phyloP scores from a whole-genome alignment of 345 rosid species.

The Litchi chinensis region DNA sequence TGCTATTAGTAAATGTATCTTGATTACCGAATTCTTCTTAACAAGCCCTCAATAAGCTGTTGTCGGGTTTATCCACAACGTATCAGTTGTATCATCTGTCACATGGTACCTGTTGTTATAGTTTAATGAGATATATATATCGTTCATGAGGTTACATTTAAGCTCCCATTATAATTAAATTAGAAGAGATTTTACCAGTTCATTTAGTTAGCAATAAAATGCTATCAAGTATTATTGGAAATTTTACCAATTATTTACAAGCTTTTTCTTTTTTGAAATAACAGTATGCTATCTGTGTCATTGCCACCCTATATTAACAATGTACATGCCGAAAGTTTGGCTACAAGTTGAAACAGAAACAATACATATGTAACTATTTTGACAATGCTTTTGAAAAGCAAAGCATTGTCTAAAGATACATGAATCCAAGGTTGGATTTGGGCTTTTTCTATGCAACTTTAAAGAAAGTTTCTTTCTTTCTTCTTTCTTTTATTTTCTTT shows the following conservation, averaged over 20 bases:
- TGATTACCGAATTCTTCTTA: not conserved
- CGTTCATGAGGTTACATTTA: not conserved
- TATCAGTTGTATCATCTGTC: not conserved
- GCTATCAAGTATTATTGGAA: too few relatives aligned
- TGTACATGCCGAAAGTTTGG: too few relatives aligned
- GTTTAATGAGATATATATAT: not conserved
- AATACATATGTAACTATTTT: not conserved
- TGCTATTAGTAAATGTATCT: not conserved
- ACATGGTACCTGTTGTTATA: not conserved
- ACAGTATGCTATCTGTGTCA: too few relatives aligned
- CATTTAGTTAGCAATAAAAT: too few relatives aligned
- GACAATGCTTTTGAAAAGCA: conserved; percentile 2
- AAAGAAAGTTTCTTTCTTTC: not conserved
- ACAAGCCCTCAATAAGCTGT: not conserved
- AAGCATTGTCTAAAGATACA: not conserved
- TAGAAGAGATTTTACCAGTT: too few relatives aligned
- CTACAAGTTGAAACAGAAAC: not conserved
- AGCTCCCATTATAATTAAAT: not conserved
- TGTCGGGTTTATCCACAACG: not conserved
- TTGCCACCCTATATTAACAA: too few relatives aligned
- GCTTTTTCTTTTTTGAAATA: too few relatives aligned
- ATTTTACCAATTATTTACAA: too few relatives aligned
- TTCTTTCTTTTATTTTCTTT: not conserved
- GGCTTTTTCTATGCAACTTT: not conserved
- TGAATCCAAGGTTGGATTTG: not conserved